Evolutionary conservation across 139 green algal genomes (phyloP).

Genomic region (Asterochloris sp.): DNA sequence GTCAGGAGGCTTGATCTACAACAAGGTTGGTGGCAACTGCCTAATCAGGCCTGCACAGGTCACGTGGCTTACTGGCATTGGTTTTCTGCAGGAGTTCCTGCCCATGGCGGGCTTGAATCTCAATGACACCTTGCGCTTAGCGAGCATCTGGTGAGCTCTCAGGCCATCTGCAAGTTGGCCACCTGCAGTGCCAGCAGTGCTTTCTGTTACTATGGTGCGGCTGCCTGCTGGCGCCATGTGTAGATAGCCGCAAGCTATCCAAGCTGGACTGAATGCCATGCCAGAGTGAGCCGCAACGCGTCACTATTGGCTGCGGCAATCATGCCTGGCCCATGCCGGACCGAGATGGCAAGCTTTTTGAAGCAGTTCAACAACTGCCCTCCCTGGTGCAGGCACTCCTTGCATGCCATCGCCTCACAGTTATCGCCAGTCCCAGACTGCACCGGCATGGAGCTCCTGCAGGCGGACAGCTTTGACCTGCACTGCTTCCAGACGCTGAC

Average conservation of each 20-base stretch:
- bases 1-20: conserved; percentile 85
- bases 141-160: conserved; percentile 60
- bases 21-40: conserved; percentile 44
- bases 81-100: conserved; percentile 59
- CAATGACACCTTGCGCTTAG: conserved; percentile 78
- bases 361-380: not conserved
- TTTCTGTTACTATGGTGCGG: too few relatives aligned
- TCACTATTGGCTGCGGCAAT: not conserved
- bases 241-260: too few relatives aligned
- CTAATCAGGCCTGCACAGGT: not conserved
- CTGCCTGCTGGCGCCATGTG: too few relatives aligned
- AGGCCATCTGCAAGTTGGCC: not conserved
- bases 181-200: not conserved
- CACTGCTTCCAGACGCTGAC: conserved; percentile 88
- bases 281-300: not conserved
- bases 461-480: conserved; percentile 91
- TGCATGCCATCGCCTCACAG: conserved; percentile 86
- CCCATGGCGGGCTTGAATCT: conserved; percentile 54
- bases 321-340: not conserved
- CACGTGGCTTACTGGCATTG: not conserved
- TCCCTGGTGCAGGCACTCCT: conserved; percentile 62
- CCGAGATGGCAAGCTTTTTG: not conserved
- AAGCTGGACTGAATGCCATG: not conserved
- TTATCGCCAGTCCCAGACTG: conserved; percentile 77
- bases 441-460: conserved; percentile 81